Conservation (phyloP, 257 asterid species). For the Solanum lycopersicoides region DNA sequence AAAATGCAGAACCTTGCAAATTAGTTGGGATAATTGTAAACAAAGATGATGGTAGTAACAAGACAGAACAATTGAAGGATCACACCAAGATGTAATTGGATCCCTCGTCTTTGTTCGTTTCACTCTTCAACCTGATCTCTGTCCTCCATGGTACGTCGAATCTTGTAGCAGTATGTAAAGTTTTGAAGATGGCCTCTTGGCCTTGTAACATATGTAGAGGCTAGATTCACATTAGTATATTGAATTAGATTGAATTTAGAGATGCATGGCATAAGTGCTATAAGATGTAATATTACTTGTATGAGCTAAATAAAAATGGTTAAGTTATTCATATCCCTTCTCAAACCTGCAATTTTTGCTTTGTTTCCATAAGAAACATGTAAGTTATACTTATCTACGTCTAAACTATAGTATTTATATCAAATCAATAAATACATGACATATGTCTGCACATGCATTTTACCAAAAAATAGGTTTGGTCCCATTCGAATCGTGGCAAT, state of each 20-base stretch:
- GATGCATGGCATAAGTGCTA: background rate
- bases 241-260: background rate
- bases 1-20: conserved; percentile 49
- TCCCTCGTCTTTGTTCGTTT: background rate
- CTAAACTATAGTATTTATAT: background rate
- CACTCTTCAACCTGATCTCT: background rate
- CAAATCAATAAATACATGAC: background rate
- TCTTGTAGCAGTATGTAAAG: background rate
- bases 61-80: conserved; percentile 15
- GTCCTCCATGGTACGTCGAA: background rate
- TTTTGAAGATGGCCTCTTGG: background rate
- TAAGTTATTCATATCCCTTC: background rate
- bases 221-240: background rate
- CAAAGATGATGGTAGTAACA: conserved; percentile 29
- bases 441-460: background rate
- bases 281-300: background rate
- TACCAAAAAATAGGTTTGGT: background rate
- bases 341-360: background rate
- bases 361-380: background rate
- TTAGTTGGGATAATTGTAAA: conserved; percentile 35
- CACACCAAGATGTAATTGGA: conserved; percentile 10
- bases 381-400: background rate
- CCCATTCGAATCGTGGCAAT: background rate
- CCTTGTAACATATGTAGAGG: background rate
- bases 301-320: background rate